These are phyloP conservation scores for Aquilaria malaccensis DNA, from an alignment of 345 rosid species.

Conservation along the genomic window DNA sequence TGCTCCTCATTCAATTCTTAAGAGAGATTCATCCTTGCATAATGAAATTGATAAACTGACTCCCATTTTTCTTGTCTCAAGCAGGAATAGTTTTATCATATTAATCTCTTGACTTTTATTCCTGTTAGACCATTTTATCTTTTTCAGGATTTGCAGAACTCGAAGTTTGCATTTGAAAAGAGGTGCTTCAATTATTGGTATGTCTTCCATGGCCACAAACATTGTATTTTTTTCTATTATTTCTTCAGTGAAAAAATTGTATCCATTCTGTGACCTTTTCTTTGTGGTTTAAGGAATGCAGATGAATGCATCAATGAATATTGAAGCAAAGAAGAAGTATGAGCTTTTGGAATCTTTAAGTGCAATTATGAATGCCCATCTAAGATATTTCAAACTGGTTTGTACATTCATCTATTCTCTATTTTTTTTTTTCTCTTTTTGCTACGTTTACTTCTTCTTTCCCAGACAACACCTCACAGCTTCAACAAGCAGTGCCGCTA, in stretches of 20 bases:
- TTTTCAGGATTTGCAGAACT: conserved; percentile 70
- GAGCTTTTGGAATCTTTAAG: conserved; percentile 88
- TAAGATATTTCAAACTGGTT: conserved; percentile 80
- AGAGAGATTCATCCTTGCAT: no score
- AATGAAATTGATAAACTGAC: no score
- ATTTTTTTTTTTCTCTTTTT: not conserved
- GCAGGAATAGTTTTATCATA: no score
- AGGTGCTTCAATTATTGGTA: conserved; percentile 83
- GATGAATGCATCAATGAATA: conserved; percentile 70
- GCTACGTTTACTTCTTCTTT: no score
- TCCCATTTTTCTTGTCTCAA: no score
- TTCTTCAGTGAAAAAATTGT: conserved; percentile 6
- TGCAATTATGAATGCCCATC: conserved; percentile 86
- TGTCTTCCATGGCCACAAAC: conserved; percentile 17
- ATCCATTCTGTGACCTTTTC: conserved; percentile 24
- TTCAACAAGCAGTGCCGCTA: no score
- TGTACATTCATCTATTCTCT: conserved; percentile 6
- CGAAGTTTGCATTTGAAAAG: conserved; percentile 76
- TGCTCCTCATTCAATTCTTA: no score
- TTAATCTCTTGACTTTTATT: no score
- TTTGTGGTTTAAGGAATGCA: conserved; percentile 61
- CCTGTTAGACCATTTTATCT: not conserved
- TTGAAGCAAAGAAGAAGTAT: conserved; percentile 79
- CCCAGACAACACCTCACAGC: no score
- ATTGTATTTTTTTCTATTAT: not conserved